Percentiles rank a stretch among this genome's conserved stretches.
phyloP scores from a whole-genome alignment of 2,329 filamentous ascomycete species.

The Sporothrix variecibatus region DNA sequence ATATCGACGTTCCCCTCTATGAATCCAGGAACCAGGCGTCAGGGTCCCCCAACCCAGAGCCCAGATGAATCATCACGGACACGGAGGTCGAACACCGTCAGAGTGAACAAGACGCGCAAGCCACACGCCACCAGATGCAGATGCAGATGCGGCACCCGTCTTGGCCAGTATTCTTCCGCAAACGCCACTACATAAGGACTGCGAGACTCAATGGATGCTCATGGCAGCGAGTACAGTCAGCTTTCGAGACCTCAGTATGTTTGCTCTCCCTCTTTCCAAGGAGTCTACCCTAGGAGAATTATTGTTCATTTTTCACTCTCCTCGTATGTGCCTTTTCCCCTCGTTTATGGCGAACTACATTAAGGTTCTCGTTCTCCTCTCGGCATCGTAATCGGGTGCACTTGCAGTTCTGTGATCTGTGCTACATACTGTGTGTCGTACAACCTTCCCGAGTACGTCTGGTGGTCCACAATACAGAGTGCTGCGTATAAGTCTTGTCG shows the following conservation, averaged over 20 bases:
- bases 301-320: too few species aligned
- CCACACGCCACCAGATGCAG: not conserved
- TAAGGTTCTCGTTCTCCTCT: not conserved
- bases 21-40: not conserved
- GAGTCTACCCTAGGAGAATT: too few species aligned
- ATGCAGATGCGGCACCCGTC: not conserved
- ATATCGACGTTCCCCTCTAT: not conserved
- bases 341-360: too few species aligned
- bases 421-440: not conserved
- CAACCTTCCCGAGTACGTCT: not conserved
- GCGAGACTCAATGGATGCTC: too few species aligned
- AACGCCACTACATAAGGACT: too few species aligned
- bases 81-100: not conserved
- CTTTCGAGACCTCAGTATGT: too few species aligned
- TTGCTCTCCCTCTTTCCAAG: too few species aligned
- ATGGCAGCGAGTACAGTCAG: too few species aligned
- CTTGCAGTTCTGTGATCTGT: too few species aligned
- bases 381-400: not conserved
- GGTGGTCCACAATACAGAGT: not conserved
- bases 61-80: not conserved
- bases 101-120: not conserved
- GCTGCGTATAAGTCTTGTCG: not conserved
- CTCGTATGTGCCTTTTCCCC: too few species aligned
- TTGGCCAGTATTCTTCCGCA: not conserved
- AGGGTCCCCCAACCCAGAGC: too few species aligned